Base-by-base conservation (phyloP, 1,284 basidiomycete genomes). In the Trametes versicolor region DNA sequence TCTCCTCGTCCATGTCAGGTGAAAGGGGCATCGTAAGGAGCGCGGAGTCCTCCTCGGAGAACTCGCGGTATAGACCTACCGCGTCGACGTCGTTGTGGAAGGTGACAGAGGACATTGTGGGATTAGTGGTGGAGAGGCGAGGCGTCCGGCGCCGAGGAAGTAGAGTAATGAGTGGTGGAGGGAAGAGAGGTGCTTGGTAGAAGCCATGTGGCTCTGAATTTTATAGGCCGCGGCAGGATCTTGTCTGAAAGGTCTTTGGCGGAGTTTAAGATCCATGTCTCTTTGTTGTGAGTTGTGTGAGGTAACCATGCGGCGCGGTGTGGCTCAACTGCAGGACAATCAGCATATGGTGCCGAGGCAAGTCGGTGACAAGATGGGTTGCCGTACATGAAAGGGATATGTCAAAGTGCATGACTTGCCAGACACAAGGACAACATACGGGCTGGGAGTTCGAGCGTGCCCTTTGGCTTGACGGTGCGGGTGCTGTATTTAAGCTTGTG, bases 141-240 rank as follows among this genome's bases (percentile, higher is more conserved):
- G 48, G 48, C 48, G 48, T 49, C 48, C 48, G 48, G 48, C 48
- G 48, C 48, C 48, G 25, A 27, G 23, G 8, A 19, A 25, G 48
- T 49, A 17, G 27, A 10, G 23, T 29, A 4, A 25, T 27, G 7
- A 10, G 45, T 25, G 48, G 48, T 49, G 15, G 48, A 29, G 19
- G 50, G 23, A 32, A 36, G 50, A 37, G 12, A 19, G 25, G 49
- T 51, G 49, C 10, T 10, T n/a, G 10, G 19, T 8, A 2, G 32
- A 10, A 36, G n/a, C 32, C 34, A 34, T 34, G 48, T 34, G 50
- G 32, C n/a, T 19, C 15, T 12, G 50, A 5, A 15, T 49, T 49
- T 49, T 49, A 49, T 49, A 49, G 3, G 48, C 1, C 1, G 45
- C 10, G 1, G 21, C 7, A 25, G 4, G 7, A 23, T 48, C 23